Conservation (phyloP, 148 eudicot species). For the Vaccinium myrtillus region DNA sequence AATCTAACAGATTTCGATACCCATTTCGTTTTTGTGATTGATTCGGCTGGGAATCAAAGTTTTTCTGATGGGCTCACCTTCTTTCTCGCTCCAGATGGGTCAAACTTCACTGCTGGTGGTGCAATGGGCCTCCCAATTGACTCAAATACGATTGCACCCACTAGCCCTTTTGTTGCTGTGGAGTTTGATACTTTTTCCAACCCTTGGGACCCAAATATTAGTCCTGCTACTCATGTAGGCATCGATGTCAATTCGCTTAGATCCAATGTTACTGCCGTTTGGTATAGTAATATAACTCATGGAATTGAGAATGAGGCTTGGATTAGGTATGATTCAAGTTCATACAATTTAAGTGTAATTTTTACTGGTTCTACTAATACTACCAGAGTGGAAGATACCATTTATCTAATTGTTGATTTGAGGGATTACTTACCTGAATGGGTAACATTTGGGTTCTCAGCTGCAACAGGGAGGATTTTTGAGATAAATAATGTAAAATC, state of each 20-base stretch:
- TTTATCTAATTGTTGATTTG: background rate
- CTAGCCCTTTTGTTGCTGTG: conserved; percentile 23
- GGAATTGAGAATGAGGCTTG: conserved; percentile 3
- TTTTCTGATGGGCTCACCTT: conserved; percentile 14
- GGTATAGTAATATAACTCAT: background rate
- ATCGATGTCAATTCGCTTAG: background rate
- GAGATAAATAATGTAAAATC: background rate
- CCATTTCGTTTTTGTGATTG: conserved; percentile 17
- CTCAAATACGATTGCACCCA: fast-evolving
- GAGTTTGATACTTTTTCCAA: conserved; percentile 9
- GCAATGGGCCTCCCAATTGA: background rate
- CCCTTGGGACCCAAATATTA: background rate
- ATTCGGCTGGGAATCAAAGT: background rate
- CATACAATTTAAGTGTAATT: background rate
- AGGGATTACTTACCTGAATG: conserved; percentile 6
- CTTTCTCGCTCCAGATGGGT: background rate
- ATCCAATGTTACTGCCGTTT: background rate
- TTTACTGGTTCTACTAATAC: background rate
- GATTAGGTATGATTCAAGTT: background rate
- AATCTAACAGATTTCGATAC: background rate
- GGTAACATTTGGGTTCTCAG: conserved; percentile 10
- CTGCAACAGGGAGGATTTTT: background rate
- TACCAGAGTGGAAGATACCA: background rate
- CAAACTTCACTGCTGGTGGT: too few species aligned
- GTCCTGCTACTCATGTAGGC: background rate